phyloP scores from a whole-genome alignment of 192 early-diverging fungal species.

The Dimargaris xerosporica region DNA sequence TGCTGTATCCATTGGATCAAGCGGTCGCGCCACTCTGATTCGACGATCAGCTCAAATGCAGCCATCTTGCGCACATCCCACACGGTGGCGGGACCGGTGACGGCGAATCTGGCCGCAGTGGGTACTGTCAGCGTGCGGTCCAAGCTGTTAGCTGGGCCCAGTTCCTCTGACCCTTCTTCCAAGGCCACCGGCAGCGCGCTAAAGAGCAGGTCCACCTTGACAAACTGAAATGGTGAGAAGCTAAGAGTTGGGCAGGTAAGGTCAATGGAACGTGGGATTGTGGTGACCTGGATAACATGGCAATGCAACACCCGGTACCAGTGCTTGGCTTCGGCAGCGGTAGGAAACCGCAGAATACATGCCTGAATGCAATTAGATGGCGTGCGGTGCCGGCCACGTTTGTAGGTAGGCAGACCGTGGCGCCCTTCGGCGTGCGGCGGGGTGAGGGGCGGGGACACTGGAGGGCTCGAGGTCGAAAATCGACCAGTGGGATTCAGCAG shows the following conservation, averaged over 20 bases:
- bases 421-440: not conserved
- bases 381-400: not conserved
- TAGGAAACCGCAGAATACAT: constrained; percentile 5
- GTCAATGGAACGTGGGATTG: constrained; percentile 4
- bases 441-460: not conserved
- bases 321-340: constrained; percentile 6
- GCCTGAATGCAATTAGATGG: not conserved
- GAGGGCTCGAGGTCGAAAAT: too few species aligned
- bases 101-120: not conserved
- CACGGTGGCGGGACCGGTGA: constrained; percentile 1
- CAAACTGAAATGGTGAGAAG: constrained; percentile 1
- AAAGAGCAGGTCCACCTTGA: constrained; percentile 7
- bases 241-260: constrained; percentile 4
- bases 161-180: not conserved
- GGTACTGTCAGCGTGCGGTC: too few species aligned
- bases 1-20: not conserved
- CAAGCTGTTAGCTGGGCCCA: not conserved
- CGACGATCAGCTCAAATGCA: constrained; percentile 10
- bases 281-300: not conserved
- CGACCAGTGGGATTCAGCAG: too few species aligned
- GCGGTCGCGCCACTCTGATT: constrained; percentile 3
- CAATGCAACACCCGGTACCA: constrained; percentile 11
- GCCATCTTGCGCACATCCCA: constrained; percentile 11
- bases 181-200: not conserved
- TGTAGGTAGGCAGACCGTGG: not conserved